phyloP scores from a whole-genome alignment of 2,329 filamentous ascomycete genomes.

The Cercospora brassicicola region DNA sequence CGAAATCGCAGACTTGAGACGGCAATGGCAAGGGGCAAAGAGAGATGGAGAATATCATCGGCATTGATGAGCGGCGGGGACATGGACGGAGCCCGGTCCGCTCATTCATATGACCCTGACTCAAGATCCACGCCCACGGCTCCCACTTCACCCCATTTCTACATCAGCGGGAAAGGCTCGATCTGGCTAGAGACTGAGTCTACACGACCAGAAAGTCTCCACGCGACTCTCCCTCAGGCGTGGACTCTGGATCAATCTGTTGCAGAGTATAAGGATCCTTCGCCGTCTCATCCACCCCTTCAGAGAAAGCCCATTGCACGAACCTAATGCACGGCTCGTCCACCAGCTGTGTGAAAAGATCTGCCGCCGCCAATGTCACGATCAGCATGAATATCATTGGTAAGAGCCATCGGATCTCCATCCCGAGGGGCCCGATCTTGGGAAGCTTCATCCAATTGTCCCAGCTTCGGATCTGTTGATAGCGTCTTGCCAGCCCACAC shows the following conservation, averaged over 20 bases:
- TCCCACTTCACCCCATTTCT: background rate
- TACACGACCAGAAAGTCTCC: no score
- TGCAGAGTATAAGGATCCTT: no score
- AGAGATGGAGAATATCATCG: background rate
- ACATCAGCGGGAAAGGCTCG: no score
- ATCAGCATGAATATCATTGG: background rate
- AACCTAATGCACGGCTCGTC: no score
- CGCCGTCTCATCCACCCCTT: no score
- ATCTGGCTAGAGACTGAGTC: no score
- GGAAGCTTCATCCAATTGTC: background rate
- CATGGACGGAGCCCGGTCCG: background rate
- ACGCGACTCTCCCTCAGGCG: no score
- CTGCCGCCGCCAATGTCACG: background rate
- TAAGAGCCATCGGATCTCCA: background rate
- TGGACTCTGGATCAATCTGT: no score
- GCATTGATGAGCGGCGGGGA: background rate
- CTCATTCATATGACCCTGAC: background rate
- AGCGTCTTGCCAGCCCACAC: background rate
- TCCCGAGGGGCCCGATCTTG: background rate
- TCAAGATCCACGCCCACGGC: background rate
- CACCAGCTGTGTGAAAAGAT: background rate
- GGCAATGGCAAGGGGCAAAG: background rate
- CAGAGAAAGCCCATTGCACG: no score
- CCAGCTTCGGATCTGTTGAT: background rate
- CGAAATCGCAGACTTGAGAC: background rate